These are phyloP conservation scores for Calycina marina DNA, from an alignment of 2,329 filamentous ascomycete species.

Conservation along the genomic window DNA sequence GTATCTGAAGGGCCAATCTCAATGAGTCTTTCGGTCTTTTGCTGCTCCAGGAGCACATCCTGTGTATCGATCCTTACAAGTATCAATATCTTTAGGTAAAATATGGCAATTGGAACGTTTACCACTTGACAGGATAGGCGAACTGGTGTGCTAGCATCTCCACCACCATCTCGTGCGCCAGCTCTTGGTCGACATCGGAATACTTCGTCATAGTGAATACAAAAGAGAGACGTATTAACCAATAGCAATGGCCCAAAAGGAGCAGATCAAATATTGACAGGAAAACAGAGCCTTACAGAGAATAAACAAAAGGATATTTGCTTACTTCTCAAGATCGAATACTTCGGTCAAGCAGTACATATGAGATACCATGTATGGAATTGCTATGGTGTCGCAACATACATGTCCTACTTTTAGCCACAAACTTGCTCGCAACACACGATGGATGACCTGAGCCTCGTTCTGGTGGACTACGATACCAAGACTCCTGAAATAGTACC, in stretches of 20 bases:
- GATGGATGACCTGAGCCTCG: neutral
- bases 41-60: slow-evolving; percentile 20
- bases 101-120: neutral
- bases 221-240: neutral
- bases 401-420: too few species aligned
- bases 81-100: slow-evolving; percentile 2
- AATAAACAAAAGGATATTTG: neutral
- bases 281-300: neutral
- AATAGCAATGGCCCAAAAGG: neutral
- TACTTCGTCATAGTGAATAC: neutral
- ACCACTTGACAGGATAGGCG: slow-evolving; percentile 5
- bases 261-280: neutral
- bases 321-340: too few species aligned
- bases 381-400: too few species aligned
- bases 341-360: too few species aligned
- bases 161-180: slow-evolving; percentile 9
- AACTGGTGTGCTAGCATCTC: slow-evolving; percentile 18
- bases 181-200: slow-evolving; percentile 1
- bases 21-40: slow-evolving; percentile 21
- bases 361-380: neutral
- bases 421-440: too few species aligned
- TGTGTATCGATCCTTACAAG: slow-evolving; percentile 26
- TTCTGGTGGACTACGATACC: neutral
- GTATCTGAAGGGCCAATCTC: slow-evolving; percentile 26
- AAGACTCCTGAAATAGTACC: neutral